A percentile compares a stretch with the other conserved stretches of the same genome.
phyloP scores from a whole-genome alignment of 495 filamentous ascomycete genomes.

The Trichoderma parareesei region DNA sequence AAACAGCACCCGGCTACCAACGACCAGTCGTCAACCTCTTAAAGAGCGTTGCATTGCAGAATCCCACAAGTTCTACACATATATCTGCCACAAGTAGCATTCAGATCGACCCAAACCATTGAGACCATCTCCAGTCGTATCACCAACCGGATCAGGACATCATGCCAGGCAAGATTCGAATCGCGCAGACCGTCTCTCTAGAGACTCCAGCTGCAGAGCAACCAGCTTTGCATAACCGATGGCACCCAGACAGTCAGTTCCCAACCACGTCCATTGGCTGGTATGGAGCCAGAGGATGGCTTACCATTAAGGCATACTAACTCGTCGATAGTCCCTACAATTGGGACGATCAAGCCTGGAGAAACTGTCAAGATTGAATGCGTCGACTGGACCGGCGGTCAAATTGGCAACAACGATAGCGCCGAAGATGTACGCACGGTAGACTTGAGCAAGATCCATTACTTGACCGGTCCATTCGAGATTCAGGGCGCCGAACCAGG shows the following conservation, averaged over 20 bases:
- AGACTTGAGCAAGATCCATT: conserved; percentile 79
- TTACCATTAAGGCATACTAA: background rate
- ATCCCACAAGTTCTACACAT: background rate
- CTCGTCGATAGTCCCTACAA: conserved; percentile 55
- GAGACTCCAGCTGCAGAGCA: conserved; percentile 72
- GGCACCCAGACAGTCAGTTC: conserved; percentile 79
- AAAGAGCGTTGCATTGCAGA: background rate
- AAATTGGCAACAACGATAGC: conserved; percentile 81
- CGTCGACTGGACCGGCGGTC: conserved; percentile 79
- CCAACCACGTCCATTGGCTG: background rate
- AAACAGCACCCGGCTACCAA: background rate
- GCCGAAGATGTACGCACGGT: conserved; percentile 84
- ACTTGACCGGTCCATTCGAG: conserved; percentile 86
- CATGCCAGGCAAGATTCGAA: conserved; percentile 46
- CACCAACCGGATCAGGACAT: background rate
- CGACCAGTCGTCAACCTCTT: background rate
- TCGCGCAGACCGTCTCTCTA: conserved; percentile 66
- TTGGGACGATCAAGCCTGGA: conserved; percentile 67
- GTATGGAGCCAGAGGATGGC: background rate
- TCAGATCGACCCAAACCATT: background rate
- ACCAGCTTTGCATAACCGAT: conserved; percentile 74
- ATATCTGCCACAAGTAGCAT: background rate
- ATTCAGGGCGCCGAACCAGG: conserved; percentile 80
- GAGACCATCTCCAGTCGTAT: background rate
- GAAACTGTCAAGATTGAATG: conserved; percentile 96